Percentiles rank a stretch among this genome's conserved stretches.
Conservation (phyloP, 352 stramenopile genomes). For the Thraustochytrium sp. region DNA sequence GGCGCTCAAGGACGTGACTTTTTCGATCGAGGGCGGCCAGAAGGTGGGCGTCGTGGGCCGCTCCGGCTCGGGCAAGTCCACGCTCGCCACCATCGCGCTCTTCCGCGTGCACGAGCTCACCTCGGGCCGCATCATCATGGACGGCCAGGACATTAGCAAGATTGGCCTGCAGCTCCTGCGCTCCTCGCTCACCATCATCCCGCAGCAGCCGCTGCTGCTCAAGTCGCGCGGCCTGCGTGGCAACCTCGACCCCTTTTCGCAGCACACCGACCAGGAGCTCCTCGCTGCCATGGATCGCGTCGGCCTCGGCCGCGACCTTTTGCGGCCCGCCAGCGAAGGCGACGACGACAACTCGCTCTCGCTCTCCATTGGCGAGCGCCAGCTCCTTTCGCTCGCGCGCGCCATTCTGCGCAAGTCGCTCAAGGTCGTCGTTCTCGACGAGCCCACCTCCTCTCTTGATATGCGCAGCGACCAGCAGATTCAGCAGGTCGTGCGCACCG, state of each 20-base stretch:
- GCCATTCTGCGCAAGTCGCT: conserved; percentile 71
- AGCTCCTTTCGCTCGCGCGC: conserved; percentile 88
- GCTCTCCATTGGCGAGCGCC: conserved; percentile 78
- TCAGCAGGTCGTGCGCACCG: conserved; percentile 76
- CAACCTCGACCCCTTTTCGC: conserved; percentile 72
- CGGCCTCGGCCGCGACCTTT: conserved; percentile 58
- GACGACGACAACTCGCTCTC: conserved; percentile 69
- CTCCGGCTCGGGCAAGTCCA: conserved; percentile 50
- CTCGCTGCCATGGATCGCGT: conserved; percentile 77
- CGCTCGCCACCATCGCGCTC: conserved; percentile 5
- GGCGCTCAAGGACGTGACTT: conserved; percentile 44
- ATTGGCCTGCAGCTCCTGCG: conserved; percentile 56
- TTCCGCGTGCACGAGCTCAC: conserved; percentile 25
- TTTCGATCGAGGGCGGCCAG: conserved; percentile 46
- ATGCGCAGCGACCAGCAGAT: conserved; percentile 78
- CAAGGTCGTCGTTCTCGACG: conserved; percentile 96
- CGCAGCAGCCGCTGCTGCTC: conserved; percentile 76
- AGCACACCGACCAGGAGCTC: conserved; percentile 70
- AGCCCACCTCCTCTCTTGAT: conserved; percentile 87
- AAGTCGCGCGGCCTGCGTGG: conserved; percentile 64
- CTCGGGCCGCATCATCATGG: conserved; percentile 65
- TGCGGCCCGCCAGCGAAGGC: conserved; percentile 65
- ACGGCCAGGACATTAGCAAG: conserved; percentile 70
- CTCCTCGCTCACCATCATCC: conserved; percentile 61
- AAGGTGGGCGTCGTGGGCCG: conserved; percentile 50